phyloP scores from a whole-genome alignment of 257 asterid genomes.

The Penstemon davidsonii region DNA sequence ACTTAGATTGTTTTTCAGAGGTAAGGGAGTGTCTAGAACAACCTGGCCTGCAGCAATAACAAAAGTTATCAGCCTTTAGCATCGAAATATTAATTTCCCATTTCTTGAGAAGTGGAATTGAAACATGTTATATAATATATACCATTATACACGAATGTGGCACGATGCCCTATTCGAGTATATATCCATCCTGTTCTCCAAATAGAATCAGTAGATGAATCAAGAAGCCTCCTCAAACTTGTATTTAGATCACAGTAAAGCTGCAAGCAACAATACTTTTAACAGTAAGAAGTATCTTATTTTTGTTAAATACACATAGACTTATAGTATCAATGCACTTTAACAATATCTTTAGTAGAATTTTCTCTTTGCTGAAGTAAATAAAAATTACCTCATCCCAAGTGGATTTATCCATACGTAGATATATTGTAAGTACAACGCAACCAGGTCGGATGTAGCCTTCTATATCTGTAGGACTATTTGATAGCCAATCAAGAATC shows the following conservation, averaged over 20 bases:
- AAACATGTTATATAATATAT: slow-evolving; percentile 22
- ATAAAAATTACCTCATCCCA: slow-evolving; percentile 74
- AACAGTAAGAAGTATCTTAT: background rate
- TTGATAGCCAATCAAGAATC: slow-evolving; percentile 94
- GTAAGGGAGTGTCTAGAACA: slow-evolving; percentile 66
- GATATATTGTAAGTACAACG: slow-evolving; percentile 71
- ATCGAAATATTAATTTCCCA: slow-evolving; percentile 7
- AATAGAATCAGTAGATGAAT: slow-evolving; percentile 65
- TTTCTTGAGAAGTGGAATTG: background rate
- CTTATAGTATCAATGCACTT: background rate
- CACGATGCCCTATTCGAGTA: slow-evolving; percentile 63
- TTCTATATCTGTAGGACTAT: slow-evolving; percentile 90
- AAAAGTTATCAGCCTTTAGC: slow-evolving; percentile 25
- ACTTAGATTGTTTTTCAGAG: slow-evolving; percentile 38
- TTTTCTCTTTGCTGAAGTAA: slow-evolving; percentile 2
- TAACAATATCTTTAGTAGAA: slow-evolving; percentile 8
- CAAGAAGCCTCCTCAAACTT: slow-evolving; percentile 76
- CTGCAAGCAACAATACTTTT: slow-evolving; percentile 45
- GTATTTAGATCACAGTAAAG: slow-evolving; percentile 61
- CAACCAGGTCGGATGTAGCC: slow-evolving; percentile 97
- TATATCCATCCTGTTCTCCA: slow-evolving; percentile 93
- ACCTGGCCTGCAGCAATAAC: slow-evolving; percentile 61
- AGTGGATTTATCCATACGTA: slow-evolving; percentile 66
- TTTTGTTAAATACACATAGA: background rate
- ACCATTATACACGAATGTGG: slow-evolving; percentile 80